Evolutionary conservation across 306 rosid species (phyloP), one percentile per base, ranked within the genome.

Genomic region (Senna tora): DNA sequence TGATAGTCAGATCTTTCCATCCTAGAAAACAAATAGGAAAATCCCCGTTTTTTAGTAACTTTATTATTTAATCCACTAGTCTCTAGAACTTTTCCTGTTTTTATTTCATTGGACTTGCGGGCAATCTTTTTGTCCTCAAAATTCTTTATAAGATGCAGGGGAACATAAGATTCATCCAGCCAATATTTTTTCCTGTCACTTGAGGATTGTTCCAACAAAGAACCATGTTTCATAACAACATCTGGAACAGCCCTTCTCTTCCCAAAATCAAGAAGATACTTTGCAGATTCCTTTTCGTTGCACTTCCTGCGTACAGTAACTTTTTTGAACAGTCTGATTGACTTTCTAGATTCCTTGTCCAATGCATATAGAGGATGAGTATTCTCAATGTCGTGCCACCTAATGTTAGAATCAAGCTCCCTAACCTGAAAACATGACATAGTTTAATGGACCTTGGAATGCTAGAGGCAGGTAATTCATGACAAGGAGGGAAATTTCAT

Each of bases 181-280:
- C 99, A 94, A 85, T 85, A 91, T 78, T 75, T 94, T 83, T 91
- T 94, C 83, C 79, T 91, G 58, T 91, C 96, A 69, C 83, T 91
- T 38, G 87, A 86, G 61, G 90, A 72, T 74, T 89, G 80, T 65
- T 87, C 95, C 80, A 91, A 76, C 74, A 60, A 41, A 51, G 87
- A 83, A 72, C 99, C 99, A 50, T 84, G 85, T 76, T 62, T 88
- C 69, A 32, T 75, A 74, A 91, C 87, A 71, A 88, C 43, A 76
- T 85, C 88, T 21, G 99, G 99, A 60, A 91, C 74, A 70, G 73
- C 80, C 82, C 93, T 94, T 84, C 99, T 94, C 87, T 94, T 94
- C 55, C 99, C 99, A 85, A 94, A 94, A 81, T 94, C 97, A 78
- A 94, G 86, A 74, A 94, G 99, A 80, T 89, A 94, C 73, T 86